These are phyloP conservation scores for Wilcoxina mikolae DNA, from an alignment of 495 filamentous ascomycete species.

Conservation along the genomic window DNA sequence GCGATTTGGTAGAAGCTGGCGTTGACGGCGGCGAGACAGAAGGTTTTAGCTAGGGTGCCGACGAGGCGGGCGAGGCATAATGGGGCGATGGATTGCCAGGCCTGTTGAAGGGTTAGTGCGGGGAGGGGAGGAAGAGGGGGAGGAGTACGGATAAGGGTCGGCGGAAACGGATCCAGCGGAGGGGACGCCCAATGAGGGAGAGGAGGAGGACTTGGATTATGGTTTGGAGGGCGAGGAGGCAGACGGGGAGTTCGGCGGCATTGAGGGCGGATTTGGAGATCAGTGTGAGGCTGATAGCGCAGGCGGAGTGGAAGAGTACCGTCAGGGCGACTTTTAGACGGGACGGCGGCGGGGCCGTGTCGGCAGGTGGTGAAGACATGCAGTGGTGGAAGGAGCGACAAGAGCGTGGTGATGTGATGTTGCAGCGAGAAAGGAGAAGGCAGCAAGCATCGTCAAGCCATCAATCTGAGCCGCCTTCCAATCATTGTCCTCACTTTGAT, in stretches of 20 bases:
- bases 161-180: slow-evolving; percentile 12
- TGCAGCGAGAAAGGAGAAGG: too few species aligned
- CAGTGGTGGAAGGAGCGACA: too few species aligned
- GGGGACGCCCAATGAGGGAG: slow-evolving; percentile 9
- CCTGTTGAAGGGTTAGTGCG: slow-evolving; percentile 1
- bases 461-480: too few species aligned
- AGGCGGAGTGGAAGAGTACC: slow-evolving; percentile 18
- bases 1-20: slow-evolving; percentile 21
- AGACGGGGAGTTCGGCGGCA: slow-evolving; percentile 11
- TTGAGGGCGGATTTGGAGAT: slow-evolving; percentile 21
- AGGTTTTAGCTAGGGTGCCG: slow-evolving; percentile 22
- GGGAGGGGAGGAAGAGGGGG: neutral
- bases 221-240: slow-evolving; percentile 14
- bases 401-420: too few species aligned
- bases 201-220: slow-evolving; percentile 13
- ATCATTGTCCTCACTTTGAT: too few species aligned
- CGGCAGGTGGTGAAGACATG: too few species aligned
- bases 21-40: slow-evolving; percentile 19
- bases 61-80: slow-evolving; percentile 15
- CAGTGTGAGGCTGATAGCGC: slow-evolving; percentile 18
- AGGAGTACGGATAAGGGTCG: slow-evolving; percentile 10
- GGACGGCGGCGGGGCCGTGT: neutral
- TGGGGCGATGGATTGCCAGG: slow-evolving; percentile 15
- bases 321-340: slow-evolving; percentile 11
- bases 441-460: too few species aligned